Evolutionary conservation across 1,139 yeast species (phyloP).

Genomic region (Kurtzmaniella quercitrusa): DNA sequence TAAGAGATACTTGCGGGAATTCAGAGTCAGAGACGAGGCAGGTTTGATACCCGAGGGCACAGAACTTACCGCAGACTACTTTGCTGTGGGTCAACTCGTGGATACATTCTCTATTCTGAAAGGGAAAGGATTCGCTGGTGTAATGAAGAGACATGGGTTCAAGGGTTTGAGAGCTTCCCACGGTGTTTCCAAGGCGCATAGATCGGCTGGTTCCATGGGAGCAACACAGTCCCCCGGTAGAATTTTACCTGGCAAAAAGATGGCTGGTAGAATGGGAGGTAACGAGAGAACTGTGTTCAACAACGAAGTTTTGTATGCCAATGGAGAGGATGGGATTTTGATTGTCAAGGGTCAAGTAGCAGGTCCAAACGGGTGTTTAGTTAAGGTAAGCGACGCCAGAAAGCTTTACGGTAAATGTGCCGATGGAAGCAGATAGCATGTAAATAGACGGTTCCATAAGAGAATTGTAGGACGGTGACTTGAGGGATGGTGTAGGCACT

Average conservation of each 20-base stretch:
- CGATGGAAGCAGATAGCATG: constrained; percentile 10
- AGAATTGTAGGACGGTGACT: no score
- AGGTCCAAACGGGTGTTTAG: constrained; percentile 77
- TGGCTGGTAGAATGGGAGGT: constrained; percentile 98
- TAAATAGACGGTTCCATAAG: neutral
- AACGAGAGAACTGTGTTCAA: constrained; percentile 71
- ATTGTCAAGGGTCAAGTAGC: constrained; percentile 88
- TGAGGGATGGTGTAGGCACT: no score
- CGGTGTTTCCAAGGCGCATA: constrained; percentile 91
- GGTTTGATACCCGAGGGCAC: constrained; percentile 79
- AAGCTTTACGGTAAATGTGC: constrained; percentile 36
- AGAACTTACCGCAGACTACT: constrained; percentile 76
- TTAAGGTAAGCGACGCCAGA: constrained; percentile 74
- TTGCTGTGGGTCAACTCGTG: constrained; percentile 76
- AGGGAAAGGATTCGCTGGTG: constrained; percentile 99
- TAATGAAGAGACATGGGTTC: constrained; percentile 95
- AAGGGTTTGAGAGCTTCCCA: constrained; percentile 89
- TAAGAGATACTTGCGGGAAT: constrained; percentile 69
- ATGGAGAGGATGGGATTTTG: constrained; percentile 75
- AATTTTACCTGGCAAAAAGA: constrained; percentile 92
- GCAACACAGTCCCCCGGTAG: constrained; percentile 94
- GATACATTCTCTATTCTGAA: constrained; percentile 77
- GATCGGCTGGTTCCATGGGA: constrained; percentile 98
- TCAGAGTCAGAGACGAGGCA: constrained; percentile 61
- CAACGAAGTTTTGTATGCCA: constrained; percentile 70